phyloP scores from a whole-genome alignment of 2,329 filamentous ascomycete genomes.

The Sphaerulina musiva region DNA sequence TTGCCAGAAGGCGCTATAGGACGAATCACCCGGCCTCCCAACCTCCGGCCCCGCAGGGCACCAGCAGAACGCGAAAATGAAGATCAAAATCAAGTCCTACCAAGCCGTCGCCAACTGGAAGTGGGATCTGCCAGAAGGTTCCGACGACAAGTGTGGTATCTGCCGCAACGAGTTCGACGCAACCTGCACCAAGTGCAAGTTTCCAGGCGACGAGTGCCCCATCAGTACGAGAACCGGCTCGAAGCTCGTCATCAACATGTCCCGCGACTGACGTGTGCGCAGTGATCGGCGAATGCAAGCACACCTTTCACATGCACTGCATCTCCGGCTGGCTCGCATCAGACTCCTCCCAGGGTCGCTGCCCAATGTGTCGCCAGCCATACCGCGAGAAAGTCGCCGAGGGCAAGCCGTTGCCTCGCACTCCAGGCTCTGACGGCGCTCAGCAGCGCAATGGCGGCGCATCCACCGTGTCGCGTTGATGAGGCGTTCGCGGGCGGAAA shows the following conservation, averaged over 20 bases:
- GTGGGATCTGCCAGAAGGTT: slow-evolving; percentile 92
- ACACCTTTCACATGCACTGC: slow-evolving; percentile 99
- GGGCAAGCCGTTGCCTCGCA: slow-evolving; percentile 7
- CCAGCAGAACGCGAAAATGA: slow-evolving; percentile 56
- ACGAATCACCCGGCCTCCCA: background rate
- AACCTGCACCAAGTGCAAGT: slow-evolving; percentile 96
- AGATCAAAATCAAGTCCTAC: slow-evolving; percentile 90
- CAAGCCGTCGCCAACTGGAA: slow-evolving; percentile 92
- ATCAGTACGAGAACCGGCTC: slow-evolving; percentile 57
- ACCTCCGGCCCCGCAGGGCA: background rate
- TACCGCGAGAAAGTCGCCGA: slow-evolving; percentile 32
- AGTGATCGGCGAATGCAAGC: slow-evolving; percentile 95
- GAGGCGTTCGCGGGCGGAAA: background rate
- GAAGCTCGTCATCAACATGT: slow-evolving; percentile 15
- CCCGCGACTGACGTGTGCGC: slow-evolving; percentile 11
- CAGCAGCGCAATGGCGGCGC: background rate
- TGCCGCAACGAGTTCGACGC: slow-evolving; percentile 97
- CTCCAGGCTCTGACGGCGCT: slow-evolving; percentile 3
- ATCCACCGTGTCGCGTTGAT: background rate
- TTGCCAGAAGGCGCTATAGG: too few species aligned
- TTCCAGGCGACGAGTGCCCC: slow-evolving; percentile 90
- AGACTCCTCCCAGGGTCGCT: slow-evolving; percentile 85
- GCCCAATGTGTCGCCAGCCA: slow-evolving; percentile 94
- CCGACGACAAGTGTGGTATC: slow-evolving; percentile 83
- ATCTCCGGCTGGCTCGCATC: slow-evolving; percentile 95